phyloP scores from a whole-genome alignment of 148 eudicot genomes.

The Silene uniflora region DNA sequence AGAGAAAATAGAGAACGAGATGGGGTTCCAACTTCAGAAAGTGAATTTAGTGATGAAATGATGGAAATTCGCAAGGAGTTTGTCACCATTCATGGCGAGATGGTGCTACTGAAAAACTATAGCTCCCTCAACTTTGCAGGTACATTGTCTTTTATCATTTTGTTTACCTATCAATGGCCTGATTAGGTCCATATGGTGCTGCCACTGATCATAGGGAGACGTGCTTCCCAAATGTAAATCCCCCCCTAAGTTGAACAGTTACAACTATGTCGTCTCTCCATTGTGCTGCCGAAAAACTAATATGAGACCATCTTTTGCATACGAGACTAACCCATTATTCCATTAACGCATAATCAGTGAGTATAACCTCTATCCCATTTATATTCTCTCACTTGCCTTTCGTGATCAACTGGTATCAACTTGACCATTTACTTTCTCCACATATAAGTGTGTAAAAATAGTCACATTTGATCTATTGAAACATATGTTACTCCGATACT shows the following conservation, averaged over 20 bases:
- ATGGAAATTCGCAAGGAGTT: slow-evolving; percentile 86
- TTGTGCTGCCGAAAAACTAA: not conserved
- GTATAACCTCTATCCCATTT: not conserved
- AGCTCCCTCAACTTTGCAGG: slow-evolving; percentile 98
- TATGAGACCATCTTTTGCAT: not conserved
- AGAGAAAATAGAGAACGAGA: slow-evolving; percentile 48
- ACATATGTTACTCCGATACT: too few species aligned
- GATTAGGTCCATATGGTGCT: slow-evolving; percentile 19
- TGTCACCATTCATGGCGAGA: slow-evolving; percentile 91
- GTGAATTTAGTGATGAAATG: slow-evolving; percentile 75
- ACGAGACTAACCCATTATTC: not conserved
- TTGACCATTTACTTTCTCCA: not conserved
- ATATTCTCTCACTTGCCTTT: not conserved
- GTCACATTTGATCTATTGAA: not conserved
- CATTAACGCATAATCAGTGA: not conserved
- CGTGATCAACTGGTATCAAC: not conserved
- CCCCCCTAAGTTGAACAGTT: slow-evolving; percentile 10
- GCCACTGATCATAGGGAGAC: slow-evolving; percentile 18
- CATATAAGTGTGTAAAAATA: not conserved
- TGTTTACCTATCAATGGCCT: slow-evolving; percentile 8
- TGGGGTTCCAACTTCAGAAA: slow-evolving; percentile 55
- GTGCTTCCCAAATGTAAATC: slow-evolving; percentile 15
- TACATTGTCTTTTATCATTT: slow-evolving; percentile 20
- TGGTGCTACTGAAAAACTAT: slow-evolving; percentile 93
- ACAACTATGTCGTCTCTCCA: not conserved